Conservation (phyloP, 768 basidiomycete genomes). For the Mycena alexandri region DNA sequence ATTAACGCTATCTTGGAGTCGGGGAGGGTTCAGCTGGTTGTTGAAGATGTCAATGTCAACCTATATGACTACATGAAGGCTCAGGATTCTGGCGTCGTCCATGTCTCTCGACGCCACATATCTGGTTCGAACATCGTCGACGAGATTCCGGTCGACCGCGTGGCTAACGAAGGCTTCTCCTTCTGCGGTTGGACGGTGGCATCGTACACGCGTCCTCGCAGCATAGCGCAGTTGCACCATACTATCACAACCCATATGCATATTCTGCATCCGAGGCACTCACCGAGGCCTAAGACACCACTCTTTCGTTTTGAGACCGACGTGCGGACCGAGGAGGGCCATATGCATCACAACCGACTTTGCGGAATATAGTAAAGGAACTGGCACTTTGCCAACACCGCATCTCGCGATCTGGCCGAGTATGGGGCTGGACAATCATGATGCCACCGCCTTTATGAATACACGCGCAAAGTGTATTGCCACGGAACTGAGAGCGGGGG, state of each 20-base stretch:
- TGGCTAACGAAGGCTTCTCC: constrained; percentile 14
- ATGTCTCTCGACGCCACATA: neutral
- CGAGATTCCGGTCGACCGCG: constrained; percentile 27
- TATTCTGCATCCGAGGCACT: neutral
- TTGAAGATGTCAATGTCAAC: constrained; percentile 12
- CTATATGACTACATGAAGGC: constrained; percentile 9
- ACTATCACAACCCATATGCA: neutral
- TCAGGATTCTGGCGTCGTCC: constrained; percentile 6
- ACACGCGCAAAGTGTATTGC: too few relatives aligned
- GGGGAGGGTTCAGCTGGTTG: neutral
- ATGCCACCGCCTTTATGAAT: too few relatives aligned
- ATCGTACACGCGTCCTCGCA: constrained; percentile 14
- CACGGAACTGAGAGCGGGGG: too few relatives aligned
- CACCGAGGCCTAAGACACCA: neutral
- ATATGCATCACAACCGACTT: too few relatives aligned
- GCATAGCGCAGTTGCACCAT: neutral
- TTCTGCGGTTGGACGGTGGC: neutral
- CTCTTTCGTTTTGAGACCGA: neutral
- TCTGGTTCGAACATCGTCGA: constrained; percentile 21
- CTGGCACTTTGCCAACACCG: too few relatives aligned
- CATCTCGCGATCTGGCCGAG: too few relatives aligned
- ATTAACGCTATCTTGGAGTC: constrained; percentile 4
- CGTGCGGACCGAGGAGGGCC: neutral
- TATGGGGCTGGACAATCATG: too few relatives aligned
- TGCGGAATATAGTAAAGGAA: too few relatives aligned